These are phyloP conservation scores for Penicillium brasilianum DNA, from an alignment of 2,329 filamentous ascomycete genomes.

Conservation along the genomic window DNA sequence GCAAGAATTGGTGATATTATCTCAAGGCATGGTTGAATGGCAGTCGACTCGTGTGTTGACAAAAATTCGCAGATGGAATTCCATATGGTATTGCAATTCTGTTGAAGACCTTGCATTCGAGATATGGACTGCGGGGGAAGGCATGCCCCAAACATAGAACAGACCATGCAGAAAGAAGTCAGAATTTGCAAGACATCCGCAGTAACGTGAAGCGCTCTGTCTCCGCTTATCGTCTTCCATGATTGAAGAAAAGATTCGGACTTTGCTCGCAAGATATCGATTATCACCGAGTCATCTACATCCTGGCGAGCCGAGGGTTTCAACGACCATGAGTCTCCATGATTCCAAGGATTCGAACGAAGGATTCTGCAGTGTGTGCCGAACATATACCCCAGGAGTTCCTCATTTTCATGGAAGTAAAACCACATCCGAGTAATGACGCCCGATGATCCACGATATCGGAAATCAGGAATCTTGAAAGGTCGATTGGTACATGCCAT, in stretches of 20 bases:
- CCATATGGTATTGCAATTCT: slow-evolving; percentile 41
- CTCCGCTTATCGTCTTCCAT: slow-evolving; percentile 50
- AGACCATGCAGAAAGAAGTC: slow-evolving; percentile 55
- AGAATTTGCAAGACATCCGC: slow-evolving; percentile 57
- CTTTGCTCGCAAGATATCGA: slow-evolving; percentile 55
- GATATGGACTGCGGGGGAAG: slow-evolving; percentile 38
- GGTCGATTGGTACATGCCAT: slow-evolving; percentile 67
- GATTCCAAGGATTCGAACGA: slow-evolving; percentile 33
- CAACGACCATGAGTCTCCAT: slow-evolving; percentile 28
- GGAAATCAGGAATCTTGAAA: slow-evolving; percentile 30
- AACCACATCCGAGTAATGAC: slow-evolving; percentile 48
- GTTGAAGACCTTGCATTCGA: slow-evolving; percentile 37
- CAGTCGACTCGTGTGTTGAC: slow-evolving; percentile 32
- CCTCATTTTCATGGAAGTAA: slow-evolving; percentile 44
- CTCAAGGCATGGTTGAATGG: slow-evolving; percentile 39
- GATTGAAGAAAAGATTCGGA: slow-evolving; percentile 51
- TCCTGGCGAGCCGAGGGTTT: slow-evolving; percentile 36
- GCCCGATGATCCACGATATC: slow-evolving; percentile 35
- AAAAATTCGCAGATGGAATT: slow-evolving; percentile 42
- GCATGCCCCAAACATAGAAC: slow-evolving; percentile 44
- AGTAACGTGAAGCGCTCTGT: slow-evolving; percentile 54
- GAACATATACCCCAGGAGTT: slow-evolving; percentile 58
- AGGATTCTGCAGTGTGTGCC: slow-evolving; percentile 36
- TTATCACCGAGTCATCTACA: slow-evolving; percentile 43
- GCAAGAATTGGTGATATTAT: slow-evolving; percentile 42